phyloP scores from a whole-genome alignment of 495 filamentous ascomycete genomes.

The Neurospora intermedia region DNA sequence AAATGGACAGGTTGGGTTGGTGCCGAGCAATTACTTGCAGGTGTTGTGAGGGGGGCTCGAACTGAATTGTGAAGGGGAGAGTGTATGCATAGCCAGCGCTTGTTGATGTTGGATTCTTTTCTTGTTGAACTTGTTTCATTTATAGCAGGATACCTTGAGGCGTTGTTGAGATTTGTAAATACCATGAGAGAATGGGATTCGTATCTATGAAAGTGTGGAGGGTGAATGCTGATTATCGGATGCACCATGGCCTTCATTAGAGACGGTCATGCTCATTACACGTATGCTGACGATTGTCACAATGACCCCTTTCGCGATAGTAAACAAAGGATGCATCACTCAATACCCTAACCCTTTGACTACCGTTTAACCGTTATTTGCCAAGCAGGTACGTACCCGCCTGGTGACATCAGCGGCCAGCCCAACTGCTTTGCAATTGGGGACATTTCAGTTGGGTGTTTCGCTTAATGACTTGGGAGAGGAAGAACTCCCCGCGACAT shows the following conservation, averaged over 20 bases:
- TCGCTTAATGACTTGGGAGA: background rate
- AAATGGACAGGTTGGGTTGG: slow-evolving; percentile 66
- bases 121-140: background rate
- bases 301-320: background rate
- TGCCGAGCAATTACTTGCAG: slow-evolving; percentile 96
- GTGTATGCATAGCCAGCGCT: background rate
- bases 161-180: slow-evolving; percentile 1
- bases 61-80: too few relatives aligned
- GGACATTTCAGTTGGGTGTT: background rate
- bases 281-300: background rate
- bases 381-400: background rate
- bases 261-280: background rate
- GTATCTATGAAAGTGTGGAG: background rate
- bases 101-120: background rate
- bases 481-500: background rate
- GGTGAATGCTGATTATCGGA: background rate
- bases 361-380: background rate
- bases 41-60: slow-evolving; percentile 25
- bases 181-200: slow-evolving; percentile 2
- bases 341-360: background rate
- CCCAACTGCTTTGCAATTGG: background rate
- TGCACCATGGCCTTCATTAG: background rate
- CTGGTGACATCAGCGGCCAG: background rate
- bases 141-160: background rate
- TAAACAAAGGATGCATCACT: background rate